Evolutionary conservation across 176 grass and related monocot species (phyloP).

Genomic region (Juncus effusus): DNA sequence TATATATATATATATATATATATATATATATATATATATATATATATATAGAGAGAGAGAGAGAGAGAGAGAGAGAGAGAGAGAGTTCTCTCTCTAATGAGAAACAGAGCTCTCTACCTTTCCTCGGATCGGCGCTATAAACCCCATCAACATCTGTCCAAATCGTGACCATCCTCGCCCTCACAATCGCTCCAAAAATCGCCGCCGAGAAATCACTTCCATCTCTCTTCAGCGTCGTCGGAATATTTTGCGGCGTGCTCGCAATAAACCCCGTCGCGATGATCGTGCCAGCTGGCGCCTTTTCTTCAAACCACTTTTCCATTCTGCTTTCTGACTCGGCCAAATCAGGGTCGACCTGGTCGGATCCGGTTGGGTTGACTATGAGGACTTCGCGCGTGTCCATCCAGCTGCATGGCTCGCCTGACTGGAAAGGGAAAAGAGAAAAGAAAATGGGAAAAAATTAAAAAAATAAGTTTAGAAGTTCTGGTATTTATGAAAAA

Average conservation of each 20-base stretch:
- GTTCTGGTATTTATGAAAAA: constrained; percentile 36
- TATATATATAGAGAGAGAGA: not conserved
- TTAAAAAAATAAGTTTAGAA: not conserved
- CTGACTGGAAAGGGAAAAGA: constrained; percentile 60
- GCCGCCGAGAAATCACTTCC: constrained; percentile 99
- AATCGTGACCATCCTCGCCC: constrained; percentile 76
- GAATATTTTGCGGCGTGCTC: constrained; percentile 65
- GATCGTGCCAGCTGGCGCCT: constrained; percentile 51
- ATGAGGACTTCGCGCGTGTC: constrained; percentile 92
- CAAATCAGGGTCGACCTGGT: constrained; percentile 87
- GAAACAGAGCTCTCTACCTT: constrained; percentile 48
- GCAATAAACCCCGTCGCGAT: constrained; percentile 98
- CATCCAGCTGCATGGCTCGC: constrained; percentile 85
- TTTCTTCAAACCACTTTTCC: constrained; percentile 65
- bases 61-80: not conserved
- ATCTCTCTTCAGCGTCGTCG: constrained; percentile 92
- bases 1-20: no score
- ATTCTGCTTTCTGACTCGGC: constrained; percentile 80
- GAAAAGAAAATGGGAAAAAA: constrained; percentile 15
- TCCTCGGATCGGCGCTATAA: constrained; percentile 97
- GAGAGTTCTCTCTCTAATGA: no score
- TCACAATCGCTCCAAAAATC: constrained; percentile 77
- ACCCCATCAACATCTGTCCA: constrained; percentile 99
- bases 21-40: constrained; percentile 18
- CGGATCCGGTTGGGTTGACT: constrained; percentile 70